Evolutionary conservation across 2,329 filamentous ascomycete genomes (phyloP).

Genomic region (Scedosporium boydii): DNA sequence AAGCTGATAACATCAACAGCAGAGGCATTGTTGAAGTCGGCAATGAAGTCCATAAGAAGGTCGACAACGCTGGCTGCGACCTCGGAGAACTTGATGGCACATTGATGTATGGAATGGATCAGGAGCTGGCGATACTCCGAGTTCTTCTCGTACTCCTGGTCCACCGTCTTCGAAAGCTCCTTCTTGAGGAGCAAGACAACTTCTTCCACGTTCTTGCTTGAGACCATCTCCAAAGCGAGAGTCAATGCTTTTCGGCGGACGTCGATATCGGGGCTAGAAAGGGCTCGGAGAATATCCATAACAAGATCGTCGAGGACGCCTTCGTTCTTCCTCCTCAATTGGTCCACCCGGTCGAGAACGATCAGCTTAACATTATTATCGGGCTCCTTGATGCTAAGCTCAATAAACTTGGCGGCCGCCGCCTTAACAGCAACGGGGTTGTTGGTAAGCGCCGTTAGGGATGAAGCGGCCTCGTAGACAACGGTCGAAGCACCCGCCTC

Average conservation of each 20-base stretch:
- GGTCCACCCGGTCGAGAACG: conserved; percentile 86
- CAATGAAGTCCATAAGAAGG: conserved; percentile 97
- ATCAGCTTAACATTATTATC: conserved; percentile 99
- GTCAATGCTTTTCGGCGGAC: conserved; percentile 84
- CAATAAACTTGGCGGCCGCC: conserved; percentile 90
- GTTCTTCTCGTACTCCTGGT: conserved; percentile 98
- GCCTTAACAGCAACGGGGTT: conserved; percentile 98
- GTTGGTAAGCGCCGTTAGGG: conserved; percentile 82
- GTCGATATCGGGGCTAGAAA: conserved; percentile 92
- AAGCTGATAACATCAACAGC: conserved; percentile 98
- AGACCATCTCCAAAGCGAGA: conserved; percentile 94
- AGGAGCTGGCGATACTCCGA: conserved; percentile 88
- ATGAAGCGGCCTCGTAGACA: conserved; percentile 94
- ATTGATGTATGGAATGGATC: conserved; percentile 96
- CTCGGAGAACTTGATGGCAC: conserved; percentile 98
- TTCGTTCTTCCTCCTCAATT: conserved; percentile 77
- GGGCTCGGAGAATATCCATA: conserved; percentile 92
- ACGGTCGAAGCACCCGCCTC: conserved; percentile 91
- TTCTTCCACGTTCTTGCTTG: conserved; percentile 97
- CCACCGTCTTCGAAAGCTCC: conserved; percentile 92
- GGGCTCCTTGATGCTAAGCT: conserved; percentile 91
- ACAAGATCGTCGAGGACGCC: conserved; percentile 86
- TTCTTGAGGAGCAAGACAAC: conserved; percentile 95
- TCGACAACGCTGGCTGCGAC: conserved; percentile 95
- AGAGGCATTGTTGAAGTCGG: conserved; percentile 93